A percentile compares a stretch with the other conserved stretches of the same genome.
These are phyloP conservation scores for Carpinus fangiana DNA, from an alignment of 306 rosid genomes.

Conservation along the genomic window DNA sequence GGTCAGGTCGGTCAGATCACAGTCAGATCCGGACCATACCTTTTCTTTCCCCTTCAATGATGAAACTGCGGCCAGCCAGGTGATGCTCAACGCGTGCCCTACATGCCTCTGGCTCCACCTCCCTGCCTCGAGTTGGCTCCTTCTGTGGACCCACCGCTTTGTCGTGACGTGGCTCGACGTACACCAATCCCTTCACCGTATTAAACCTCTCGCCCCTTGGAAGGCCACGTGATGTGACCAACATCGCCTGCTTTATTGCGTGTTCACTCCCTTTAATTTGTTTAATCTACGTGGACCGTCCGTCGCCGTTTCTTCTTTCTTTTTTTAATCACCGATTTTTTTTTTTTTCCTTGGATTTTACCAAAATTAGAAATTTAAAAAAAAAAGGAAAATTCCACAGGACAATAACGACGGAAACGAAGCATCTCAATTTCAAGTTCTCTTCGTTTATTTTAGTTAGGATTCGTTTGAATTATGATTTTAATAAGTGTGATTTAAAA, in stretches of 20 bases:
- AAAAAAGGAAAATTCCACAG: too few relatives aligned
- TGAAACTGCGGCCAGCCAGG: neutral
- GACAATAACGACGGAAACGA: too few relatives aligned
- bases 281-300: neutral
- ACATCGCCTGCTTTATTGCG: constrained; percentile 8
- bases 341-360: neutral
- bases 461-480: too few relatives aligned
- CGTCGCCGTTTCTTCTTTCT: neutral
- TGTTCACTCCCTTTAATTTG: neutral
- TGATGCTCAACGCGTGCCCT: neutral
- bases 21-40: too few relatives aligned
- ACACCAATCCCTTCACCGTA: neutral
- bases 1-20: too few relatives aligned
- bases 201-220: neutral
- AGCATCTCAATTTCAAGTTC: too few relatives aligned
- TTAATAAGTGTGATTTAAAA: too few relatives aligned
- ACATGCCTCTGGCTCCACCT: neutral
- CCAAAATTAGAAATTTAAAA: too few relatives aligned
- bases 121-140: neutral
- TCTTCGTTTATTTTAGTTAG: too few relatives aligned
- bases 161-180: constrained; percentile 6
- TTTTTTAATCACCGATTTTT: neutral
- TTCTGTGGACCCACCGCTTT: neutral
- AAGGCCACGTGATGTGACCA: constrained; percentile 26
- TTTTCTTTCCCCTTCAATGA: too few relatives aligned